Percentiles rank a stretch among this genome's conserved stretches.
Evolutionary conservation across 371 early-diverging fungal species (phyloP).

Genomic region (Coemansia sp.): DNA sequence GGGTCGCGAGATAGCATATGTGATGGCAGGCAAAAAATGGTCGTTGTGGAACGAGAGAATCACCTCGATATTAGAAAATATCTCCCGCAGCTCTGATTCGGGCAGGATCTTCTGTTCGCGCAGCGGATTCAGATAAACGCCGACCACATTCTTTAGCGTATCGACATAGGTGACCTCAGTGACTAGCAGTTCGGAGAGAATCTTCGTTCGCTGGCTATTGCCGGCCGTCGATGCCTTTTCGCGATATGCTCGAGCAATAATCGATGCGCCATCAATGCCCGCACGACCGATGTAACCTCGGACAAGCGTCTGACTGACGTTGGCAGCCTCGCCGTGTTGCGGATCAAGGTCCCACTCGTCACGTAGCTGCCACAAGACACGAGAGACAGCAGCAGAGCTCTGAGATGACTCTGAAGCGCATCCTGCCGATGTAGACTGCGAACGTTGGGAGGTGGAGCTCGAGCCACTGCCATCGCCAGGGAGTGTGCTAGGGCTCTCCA

Average conservation of each 20-base stretch:
- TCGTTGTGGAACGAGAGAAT: constrained; percentile 66
- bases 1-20: constrained; percentile 49
- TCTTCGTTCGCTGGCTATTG: constrained; percentile 32
- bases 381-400: constrained; percentile 31
- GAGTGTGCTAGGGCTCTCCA: background rate
- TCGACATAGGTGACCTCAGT: constrained; percentile 80
- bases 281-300: constrained; percentile 1
- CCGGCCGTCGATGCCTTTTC: constrained; percentile 25
- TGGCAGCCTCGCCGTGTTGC: constrained; percentile 52
- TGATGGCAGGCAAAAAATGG: constrained; percentile 63
- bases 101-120: constrained; percentile 47
- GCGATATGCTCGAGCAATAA: constrained; percentile 21
- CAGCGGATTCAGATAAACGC: constrained; percentile 57
- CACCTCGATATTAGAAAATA: constrained; percentile 71
- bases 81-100: constrained; percentile 54
- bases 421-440: constrained; percentile 41
- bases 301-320: constrained; percentile 36
- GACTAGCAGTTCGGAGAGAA: constrained; percentile 62
- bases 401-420: constrained; percentile 14
- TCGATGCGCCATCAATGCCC: background rate
- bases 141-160: constrained; percentile 61
- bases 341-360: constrained; percentile 68
- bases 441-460: constrained; percentile 24
- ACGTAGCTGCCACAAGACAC: constrained; percentile 59
- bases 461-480: constrained; percentile 9